Evolutionary conservation across 805 yeast genomes (phyloP), one percentile per base, ranked within the genome.

Genomic region (Candida endomychidarum): DNA sequence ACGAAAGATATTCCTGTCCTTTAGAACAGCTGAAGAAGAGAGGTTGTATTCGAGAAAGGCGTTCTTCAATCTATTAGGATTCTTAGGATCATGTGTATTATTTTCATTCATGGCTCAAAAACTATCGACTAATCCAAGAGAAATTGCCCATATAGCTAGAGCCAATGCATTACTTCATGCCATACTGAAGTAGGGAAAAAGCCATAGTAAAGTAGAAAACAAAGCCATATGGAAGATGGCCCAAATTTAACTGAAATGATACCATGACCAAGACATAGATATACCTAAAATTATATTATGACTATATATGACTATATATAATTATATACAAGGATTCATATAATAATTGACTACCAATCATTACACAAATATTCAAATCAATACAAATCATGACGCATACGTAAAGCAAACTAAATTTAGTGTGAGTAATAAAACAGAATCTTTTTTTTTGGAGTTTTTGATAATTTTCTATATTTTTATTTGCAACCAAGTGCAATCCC

Each of bases 21-120:
- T 87, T 54, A 64, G 96, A 14, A 78, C 93, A 2, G 95, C 86
- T 47, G 95, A 87, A 50, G 96, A 87, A 51, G 96, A 88, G 57
- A 66, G 90, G 37, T 65, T 71, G 38, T 83, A 79, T 51, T 85
- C 95, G 0, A 67, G 96, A 34, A 72, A 75, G 46, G 96, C 96
- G 1, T 83, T 83, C 54, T 83, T 81, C 63, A 80, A 86, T 47
- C 71, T 88, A 20, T 65, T 87, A 20, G 96, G 96, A 11, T 87
- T 86, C 50, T 59, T 87, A 11, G 88, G 91, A 0, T 76, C 89
- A 12, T 86, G 95, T 57, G 90, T 86, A 10, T 63, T 81, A 23
- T 87, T 88, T 58, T 83, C 91, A 21, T 79, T 87, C 49, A 80
- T 86, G 40, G 89, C 95, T 3, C 95, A 85, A 58, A 72, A 60